Conservation (phyloP, 2,329 filamentous ascomycete species). For the Aspergillus tanneri region DNA sequence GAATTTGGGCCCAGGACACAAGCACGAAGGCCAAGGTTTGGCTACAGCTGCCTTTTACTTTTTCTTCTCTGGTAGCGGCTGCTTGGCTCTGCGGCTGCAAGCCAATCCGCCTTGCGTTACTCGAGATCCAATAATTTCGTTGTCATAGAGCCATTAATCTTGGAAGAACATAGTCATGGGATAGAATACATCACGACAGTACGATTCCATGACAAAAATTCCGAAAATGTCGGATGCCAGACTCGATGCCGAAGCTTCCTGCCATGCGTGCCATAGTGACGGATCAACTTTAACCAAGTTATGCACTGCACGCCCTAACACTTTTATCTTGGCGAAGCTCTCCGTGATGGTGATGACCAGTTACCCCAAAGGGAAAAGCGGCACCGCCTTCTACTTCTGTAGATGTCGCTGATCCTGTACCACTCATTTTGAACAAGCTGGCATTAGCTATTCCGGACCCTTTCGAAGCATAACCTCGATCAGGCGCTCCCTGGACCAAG, state of each 20-base stretch:
- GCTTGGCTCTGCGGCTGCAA: not conserved
- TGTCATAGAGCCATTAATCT: not conserved
- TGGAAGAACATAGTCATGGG: not conserved
- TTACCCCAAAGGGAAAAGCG: not conserved
- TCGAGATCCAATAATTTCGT: not conserved
- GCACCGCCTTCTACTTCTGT: not conserved
- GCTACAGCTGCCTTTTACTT: not conserved
- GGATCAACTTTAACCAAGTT: not conserved
- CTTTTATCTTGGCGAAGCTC: not conserved
- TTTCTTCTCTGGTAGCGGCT: not conserved
- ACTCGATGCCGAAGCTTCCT: not conserved
- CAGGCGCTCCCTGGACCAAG: not conserved
- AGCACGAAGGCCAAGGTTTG: not conserved
- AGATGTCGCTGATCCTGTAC: not conserved
- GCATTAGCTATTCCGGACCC: not conserved
- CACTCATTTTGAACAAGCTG: not conserved
- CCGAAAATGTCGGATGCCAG: not conserved
- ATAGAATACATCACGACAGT: not conserved
- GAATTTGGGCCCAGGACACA: not conserved
- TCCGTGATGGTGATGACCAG: not conserved
- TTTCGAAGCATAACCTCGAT: conserved; percentile 2
- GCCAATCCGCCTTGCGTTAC: not conserved
- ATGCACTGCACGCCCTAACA: not conserved
- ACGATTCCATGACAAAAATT: not conserved
- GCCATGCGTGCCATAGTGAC: not conserved